Evolutionary conservation across 2,329 filamentous ascomycete species (phyloP).

Genomic region (Trichophyton benhamiae): DNA sequence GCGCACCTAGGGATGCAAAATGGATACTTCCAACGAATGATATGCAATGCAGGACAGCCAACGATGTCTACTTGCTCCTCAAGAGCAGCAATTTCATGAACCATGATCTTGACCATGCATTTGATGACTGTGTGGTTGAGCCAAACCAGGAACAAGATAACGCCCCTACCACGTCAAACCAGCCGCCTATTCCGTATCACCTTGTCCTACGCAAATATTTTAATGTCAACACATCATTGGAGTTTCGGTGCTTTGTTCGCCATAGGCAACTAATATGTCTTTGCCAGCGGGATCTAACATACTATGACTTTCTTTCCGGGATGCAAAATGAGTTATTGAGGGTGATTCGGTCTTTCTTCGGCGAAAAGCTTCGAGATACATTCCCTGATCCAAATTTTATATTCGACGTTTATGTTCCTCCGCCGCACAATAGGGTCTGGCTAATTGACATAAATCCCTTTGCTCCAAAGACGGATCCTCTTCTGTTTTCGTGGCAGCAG

Average conservation of each 20-base stretch:
- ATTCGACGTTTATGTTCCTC: conserved; percentile 86
- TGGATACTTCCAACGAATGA: conserved; percentile 85
- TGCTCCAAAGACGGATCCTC: conserved; percentile 75
- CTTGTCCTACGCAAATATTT: conserved; percentile 82
- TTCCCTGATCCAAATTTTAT: conserved; percentile 77
- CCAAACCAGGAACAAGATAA: conserved; percentile 15
- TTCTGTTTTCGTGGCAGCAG: conserved; percentile 85
- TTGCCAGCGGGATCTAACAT: conserved; percentile 77
- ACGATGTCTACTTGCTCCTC: conserved; percentile 84
- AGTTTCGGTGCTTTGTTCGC: conserved; percentile 93
- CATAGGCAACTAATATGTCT: conserved; percentile 67
- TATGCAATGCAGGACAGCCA: conserved; percentile 75
- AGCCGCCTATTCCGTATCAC: conserved; percentile 51
- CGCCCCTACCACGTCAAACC: neutral
- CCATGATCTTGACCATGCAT: conserved; percentile 86
- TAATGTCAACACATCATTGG: conserved; percentile 75
- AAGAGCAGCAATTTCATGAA: conserved; percentile 93
- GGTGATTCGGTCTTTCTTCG: conserved; percentile 67
- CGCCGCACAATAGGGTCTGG: conserved; percentile 61
- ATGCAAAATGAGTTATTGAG: conserved; percentile 55
- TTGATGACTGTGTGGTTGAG: conserved; percentile 55
- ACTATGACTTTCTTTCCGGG: conserved; percentile 68
- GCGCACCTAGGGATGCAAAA: conserved; percentile 84
- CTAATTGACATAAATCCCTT: conserved; percentile 93
- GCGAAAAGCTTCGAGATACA: conserved; percentile 55